Evolutionary conservation across 768 basidiomycete genomes (phyloP), one percentile per base, ranked within the genome.

Genomic region (Pleurotus salmoneostramineus): DNA sequence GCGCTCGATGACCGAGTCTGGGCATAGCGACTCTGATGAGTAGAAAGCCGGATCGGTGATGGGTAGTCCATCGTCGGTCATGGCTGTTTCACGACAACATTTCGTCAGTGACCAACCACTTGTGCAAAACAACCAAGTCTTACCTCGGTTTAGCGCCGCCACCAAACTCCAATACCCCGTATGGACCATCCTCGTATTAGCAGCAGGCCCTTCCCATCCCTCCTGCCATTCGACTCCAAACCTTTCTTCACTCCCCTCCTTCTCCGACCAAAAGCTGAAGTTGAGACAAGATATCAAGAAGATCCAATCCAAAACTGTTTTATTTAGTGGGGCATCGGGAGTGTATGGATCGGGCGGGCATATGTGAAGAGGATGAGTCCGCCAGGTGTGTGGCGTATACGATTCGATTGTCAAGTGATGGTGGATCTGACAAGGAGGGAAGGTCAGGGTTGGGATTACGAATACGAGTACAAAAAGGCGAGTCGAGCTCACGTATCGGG

Each of bases 131-230:
- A 55, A 40, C 31, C 36, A 27, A 56, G 35, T 31, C 31, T 42
- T 61, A 91, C 92, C 93, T 78, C 87, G 75, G 66, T 94, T 83
- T n/a, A 95, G 66, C 1, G 91, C 84, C 34, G 94, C 92, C 6
- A 93, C 83, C 4, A 95, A 74, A 60, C 88, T 89, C 90, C 91
- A 93, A 65, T 96, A 96, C 0, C 93, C 93, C 0, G 89, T 93
- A 69, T 83, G 86, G 21, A 87, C 73, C 40, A 73, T 76, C 44
- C 60, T 75, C n/a, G 72, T 70, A 5, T 77, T 67, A n/a, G 71
- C 74, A 11, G 71, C 72, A 21, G 40, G 12, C 11, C 52, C 52
- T 31, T 40, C 36, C 89, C 91, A 93, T 0, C 84, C 82, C 6
- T 77, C 70, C 54, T 83, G 77, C 92, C 93, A 95, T 63, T 86